Conservation (phyloP, 495 filamentous ascomycete species). For the Pseudotulostoma volvatum region DNA sequence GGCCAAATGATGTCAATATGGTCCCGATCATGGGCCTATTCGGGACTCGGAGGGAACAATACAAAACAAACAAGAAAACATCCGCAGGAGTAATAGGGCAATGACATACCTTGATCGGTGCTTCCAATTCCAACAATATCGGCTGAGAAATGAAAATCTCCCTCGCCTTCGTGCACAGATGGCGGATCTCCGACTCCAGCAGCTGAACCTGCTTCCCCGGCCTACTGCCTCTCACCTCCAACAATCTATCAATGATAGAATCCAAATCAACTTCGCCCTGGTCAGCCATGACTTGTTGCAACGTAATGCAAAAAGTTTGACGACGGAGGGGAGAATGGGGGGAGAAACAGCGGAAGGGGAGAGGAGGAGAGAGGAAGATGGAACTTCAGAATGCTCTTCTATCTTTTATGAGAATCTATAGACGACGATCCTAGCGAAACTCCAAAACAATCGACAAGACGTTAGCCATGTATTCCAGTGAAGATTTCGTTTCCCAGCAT, state of each 20-base stretch:
- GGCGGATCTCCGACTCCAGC: constrained; percentile 90
- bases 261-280: constrained; percentile 95
- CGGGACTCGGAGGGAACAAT: background rate
- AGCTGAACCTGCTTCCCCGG: constrained; percentile 98
- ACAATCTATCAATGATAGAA: constrained; percentile 94
- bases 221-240: constrained; percentile 94
- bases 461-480: too few relatives aligned
- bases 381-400: background rate
- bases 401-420: too few relatives aligned
- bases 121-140: constrained; percentile 91
- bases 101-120: constrained; percentile 83
- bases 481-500: too few relatives aligned
- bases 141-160: constrained; percentile 99
- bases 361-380: constrained; percentile 1
- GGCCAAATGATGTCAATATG: background rate
- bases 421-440: too few relatives aligned
- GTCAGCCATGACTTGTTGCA: constrained; percentile 66
- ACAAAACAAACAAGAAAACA: background rate
- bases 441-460: too few relatives aligned
- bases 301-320: constrained; percentile 14
- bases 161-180: constrained; percentile 93
- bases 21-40: background rate
- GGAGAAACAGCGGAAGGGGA: constrained; percentile 18
- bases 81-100: background rate
- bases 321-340: constrained; percentile 13